Conservation (phyloP, 768 basidiomycete genomes). For the Phaeotremella fagi region DNA sequence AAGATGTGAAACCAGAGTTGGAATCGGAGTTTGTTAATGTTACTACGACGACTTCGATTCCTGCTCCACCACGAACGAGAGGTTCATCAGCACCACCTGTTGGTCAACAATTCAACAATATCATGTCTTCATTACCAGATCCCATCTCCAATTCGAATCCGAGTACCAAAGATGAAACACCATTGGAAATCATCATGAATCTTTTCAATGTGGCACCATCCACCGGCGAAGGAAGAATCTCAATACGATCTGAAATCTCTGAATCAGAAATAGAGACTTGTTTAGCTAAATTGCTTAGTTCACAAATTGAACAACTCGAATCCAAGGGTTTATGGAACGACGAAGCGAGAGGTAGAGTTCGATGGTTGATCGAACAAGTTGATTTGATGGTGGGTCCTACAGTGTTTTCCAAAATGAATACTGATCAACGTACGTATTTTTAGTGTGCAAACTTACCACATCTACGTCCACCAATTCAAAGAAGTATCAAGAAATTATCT, state of each 20-base stretch:
- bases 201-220: too few relatives aligned
- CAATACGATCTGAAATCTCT: neutral
- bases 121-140: neutral
- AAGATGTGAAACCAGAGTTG: neutral
- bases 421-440: neutral
- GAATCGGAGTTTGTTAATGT: neutral
- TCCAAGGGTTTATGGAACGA: constrained; percentile 6
- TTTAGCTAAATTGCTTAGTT: neutral
- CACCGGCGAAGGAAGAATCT: too few relatives aligned
- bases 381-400: constrained; percentile 9
- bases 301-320: neutral
- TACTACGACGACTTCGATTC: neutral
- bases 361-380: constrained; percentile 19
- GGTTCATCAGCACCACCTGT: too few relatives aligned
- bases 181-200: too few relatives aligned
- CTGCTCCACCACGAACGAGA: neutral
- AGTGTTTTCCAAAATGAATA: neutral
- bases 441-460: neutral
- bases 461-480: neutral
- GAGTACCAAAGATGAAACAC: neutral
- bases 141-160: neutral
- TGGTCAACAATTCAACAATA: too few relatives aligned
- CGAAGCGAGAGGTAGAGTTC: constrained; percentile 2
- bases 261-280: constrained; percentile 5
- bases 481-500: neutral